Percentiles rank a stretch among this genome's conserved stretches.
phyloP scores from a whole-genome alignment of 345 rosid genomes.

The Populus euphratica region DNA sequence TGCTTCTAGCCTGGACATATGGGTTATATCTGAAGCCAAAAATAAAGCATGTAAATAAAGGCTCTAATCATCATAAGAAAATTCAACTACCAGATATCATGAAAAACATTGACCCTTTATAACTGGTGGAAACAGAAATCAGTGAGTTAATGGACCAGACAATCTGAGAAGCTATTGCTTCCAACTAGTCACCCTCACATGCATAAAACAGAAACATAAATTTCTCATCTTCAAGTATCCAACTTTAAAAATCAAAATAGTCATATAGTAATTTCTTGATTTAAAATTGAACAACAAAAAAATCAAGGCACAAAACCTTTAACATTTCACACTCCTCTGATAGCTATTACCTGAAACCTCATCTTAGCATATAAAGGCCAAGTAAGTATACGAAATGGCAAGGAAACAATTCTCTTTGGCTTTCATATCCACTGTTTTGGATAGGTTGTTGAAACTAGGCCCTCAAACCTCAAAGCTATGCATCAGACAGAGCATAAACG shows the following conservation, averaged over 20 bases:
- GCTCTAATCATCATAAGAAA: not conserved
- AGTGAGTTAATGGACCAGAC: not conserved
- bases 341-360: not conserved
- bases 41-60: not conserved
- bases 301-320: not conserved
- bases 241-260: not conserved
- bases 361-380: not conserved
- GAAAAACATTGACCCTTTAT: not conserved
- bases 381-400: not conserved
- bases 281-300: not conserved
- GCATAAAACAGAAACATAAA: not conserved
- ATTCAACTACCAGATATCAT: not conserved
- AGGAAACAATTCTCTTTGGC: not conserved
- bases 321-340: too few relatives aligned
- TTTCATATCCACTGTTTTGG: not conserved
- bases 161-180: not conserved
- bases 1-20: slow-evolving; percentile 93
- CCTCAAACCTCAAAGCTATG: not conserved
- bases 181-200: not conserved
- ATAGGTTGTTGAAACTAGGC: slow-evolving; percentile 1
- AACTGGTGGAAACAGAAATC: not conserved
- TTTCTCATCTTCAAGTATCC: not conserved
- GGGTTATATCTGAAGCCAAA: slow-evolving; percentile 71
- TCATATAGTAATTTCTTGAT: not conserved
- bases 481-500: not conserved